Base-by-base conservation (phyloP, 768 basidiomycete species). In the Suillus subluteus region DNA sequence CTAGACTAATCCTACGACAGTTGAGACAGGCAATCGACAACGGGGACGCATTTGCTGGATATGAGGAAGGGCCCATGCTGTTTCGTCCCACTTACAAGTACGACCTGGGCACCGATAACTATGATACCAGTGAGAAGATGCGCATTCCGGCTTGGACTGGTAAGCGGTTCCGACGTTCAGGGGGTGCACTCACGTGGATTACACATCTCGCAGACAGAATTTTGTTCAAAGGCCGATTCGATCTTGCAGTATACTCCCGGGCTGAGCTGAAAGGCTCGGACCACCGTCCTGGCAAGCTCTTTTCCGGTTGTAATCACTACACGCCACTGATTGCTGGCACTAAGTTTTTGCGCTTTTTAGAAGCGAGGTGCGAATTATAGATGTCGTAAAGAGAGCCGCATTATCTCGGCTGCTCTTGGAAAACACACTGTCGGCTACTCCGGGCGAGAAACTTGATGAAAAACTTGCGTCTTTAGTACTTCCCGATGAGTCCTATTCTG, bases 121-220 rank as follows among this genome's bases (percentile, higher is more conserved):
- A 98, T 75, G 98, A 99, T 76, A 92, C 94, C 16, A 93, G 94
- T 74, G 98, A 99, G 79, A 99, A 99, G 81, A 88, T 90, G 86
- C 87, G 98, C 32, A 91, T 98, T 73, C 98, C 98, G 6, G 95
- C 97, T 21, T 99, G 96, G 96, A 99, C 97, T 72, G 95, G 95
- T 95, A 65, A 66, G 85, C 38, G 38, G 6, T 46, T 62, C 46
- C 38, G 37, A 46, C n/a, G 37, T 18, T 43, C 65, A 37, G 46
- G 26, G 23, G 48, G 32, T 59, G 5, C 5, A 38, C 41, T 32
- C 48, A 67, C 67, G 65, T 56, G 76, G 63, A 72, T n/a, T 16
- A 54, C 62, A 58, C 41, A 21, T 48, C 8, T 63, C 46, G n/a
- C 73, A 95, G 98, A 99, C 81, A 93, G 98, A n/a, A 88, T 99